Base-by-base conservation (phyloP, 2,329 filamentous ascomycete genomes). In the Clarireedia monteithiana region DNA sequence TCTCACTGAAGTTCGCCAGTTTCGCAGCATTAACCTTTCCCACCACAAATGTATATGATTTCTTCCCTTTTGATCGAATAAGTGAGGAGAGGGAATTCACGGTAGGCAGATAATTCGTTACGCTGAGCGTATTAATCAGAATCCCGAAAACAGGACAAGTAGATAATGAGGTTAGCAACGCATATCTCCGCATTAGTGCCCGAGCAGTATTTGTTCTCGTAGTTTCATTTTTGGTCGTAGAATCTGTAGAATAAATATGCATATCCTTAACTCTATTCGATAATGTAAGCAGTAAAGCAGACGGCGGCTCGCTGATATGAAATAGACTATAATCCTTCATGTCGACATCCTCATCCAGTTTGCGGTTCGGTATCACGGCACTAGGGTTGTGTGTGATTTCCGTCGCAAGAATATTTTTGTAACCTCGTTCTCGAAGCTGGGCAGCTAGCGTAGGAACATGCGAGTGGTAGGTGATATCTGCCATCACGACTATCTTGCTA, bases 11-110 rank as follows among this genome's bases (percentile, higher is more conserved):
- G 71, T 99, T 99, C 49, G 94, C 94, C 23, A 99, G 79, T 71
- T 99, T 99, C 39, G 91, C 92, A 0, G 91, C 86, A 67, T 97
- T 99, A 26, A 99, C 78, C 70, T 97, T 97, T 58, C 94, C 94
- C 0, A 99, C 94, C 2, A 99, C 94, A 48, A 99, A 89, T 1
- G 92, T 89, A 70, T 99, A 99, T 69, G 83, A 88, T 74, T 97
- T 99, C 75, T 97, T 97, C 10, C 91, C 91, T 0, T 89, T 88
- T 0, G 77, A 79, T 0, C 82, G 79, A 63, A 99, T 95, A 59
- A 85, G 81, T 6, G 75, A 71, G 58, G 88, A 84, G 34, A 96
- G 79, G 54, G 86, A 79, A 14, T 86, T 79, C 42, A 97, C 83
- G 0, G 91, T 91, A 14, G 83, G 75, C 60, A 96, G 79, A 74